phyloP scores from a whole-genome alignment of 768 basidiomycete genomes.

The Austroboletus festivus region DNA sequence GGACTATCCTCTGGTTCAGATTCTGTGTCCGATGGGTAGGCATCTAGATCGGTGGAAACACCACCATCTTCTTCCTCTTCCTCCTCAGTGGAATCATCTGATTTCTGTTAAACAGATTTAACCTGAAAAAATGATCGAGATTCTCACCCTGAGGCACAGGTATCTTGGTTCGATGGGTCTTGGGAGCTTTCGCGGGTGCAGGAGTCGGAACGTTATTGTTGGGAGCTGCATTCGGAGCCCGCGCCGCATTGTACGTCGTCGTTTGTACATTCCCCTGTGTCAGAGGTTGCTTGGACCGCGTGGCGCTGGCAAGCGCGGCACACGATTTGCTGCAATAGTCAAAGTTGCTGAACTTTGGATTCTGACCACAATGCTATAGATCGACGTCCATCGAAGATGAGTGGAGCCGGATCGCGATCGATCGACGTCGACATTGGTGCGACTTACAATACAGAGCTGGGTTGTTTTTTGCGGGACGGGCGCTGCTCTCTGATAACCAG shows the following conservation, averaged over 20 bases:
- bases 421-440: slow-evolving; percentile 17
- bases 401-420: slow-evolving; percentile 24
- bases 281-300: slow-evolving; percentile 15
- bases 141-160: slow-evolving; percentile 21
- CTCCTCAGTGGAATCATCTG: slow-evolving; percentile 25
- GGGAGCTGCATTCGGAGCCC: slow-evolving; percentile 7
- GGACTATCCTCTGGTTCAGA: slow-evolving; percentile 24
- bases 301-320: slow-evolving; percentile 44
- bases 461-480: slow-evolving; percentile 16
- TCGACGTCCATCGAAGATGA: slow-evolving; percentile 24
- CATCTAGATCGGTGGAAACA: slow-evolving; percentile 29
- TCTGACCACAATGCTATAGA: slow-evolving; percentile 49
- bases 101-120: slow-evolving; percentile 2
- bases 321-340: slow-evolving; percentile 67
- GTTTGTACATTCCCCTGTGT: slow-evolving; percentile 10
- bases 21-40: slow-evolving; percentile 31
- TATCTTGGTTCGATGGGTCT: slow-evolving; percentile 11
- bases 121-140: slow-evolving; percentile 6
- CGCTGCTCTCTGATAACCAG: slow-evolving; percentile 11
- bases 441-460: slow-evolving; percentile 30
- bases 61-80: slow-evolving; percentile 22
- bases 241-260: slow-evolving; percentile 20
- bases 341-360: slow-evolving; percentile 57
- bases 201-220: slow-evolving; percentile 2
- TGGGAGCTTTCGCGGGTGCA: slow-evolving; percentile 12